Base-by-base conservation (phyloP, 2,329 filamentous ascomycete genomes). In the Cercospora janseana region DNA sequence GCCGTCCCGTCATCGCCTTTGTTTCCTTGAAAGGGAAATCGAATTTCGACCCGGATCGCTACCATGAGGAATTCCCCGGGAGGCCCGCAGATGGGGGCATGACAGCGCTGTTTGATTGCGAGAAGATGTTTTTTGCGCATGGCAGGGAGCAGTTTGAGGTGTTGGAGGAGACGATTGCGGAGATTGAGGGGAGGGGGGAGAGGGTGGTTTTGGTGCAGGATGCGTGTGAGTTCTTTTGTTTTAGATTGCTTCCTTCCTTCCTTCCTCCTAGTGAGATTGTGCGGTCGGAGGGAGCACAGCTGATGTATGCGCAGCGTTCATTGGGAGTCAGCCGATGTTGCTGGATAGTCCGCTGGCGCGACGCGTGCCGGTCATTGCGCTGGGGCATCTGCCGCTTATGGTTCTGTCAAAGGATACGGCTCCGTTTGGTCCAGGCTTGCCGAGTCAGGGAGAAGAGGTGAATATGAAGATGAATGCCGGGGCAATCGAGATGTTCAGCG, bases 1-100 rank as follows among this genome's bases (percentile, higher is more conserved):
- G 75, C 1, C n/a, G n/a, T n/a, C n/a, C n/a, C n/a, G n/a, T n/a
- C n/a, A 70, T 70, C 7, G 64, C 61, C 1, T 74, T 70, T 51
- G 58, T 72, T 16, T 56, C 66, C 0, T 56, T 69, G 4, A 55
- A 47, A 9, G 45, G 48, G n/a, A 50, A 31, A 20, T 48, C 55
- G 4, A 46, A 57, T 37, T 35, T 60, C 16, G 63, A 69, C 26
- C 56, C 56, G 4, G 62, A 63, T 6, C 63, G 35, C 5, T 46
- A 64, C 32, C 26, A 66, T 26, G 54, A 62, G 4, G 29, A 61
- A 3, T 60, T 26, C 63, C 59, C 44, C 54, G 50, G 28, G 67
- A 55, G 41, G 63, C 46, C 46, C 4, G 52, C 35, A 49, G 10
- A 37, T 43, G 52, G 42, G 64, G 51, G 45, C 8, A 31, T 44